Conservation (phyloP, 768 basidiomycete genomes). For the Mycena epipterygia region DNA sequence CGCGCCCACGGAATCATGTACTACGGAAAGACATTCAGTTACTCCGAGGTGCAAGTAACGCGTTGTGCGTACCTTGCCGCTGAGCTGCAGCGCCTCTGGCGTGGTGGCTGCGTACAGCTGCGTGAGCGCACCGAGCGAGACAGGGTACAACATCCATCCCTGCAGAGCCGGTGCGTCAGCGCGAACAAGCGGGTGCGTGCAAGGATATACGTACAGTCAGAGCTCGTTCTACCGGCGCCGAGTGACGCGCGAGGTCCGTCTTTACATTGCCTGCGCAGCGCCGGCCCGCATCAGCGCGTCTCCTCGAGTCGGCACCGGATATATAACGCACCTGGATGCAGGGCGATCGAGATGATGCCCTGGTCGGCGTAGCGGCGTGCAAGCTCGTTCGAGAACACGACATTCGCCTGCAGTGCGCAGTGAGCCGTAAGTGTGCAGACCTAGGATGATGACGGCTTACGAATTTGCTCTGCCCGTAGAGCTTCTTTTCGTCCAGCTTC, state of each 20-base stretch:
- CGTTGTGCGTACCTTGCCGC: constrained; percentile 54
- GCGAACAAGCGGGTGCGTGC: not conserved
- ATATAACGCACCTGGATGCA: constrained; percentile 57
- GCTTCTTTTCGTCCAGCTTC: constrained; percentile 25
- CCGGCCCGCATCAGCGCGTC: not conserved
- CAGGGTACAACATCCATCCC: constrained; percentile 46
- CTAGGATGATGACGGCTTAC: constrained; percentile 44
- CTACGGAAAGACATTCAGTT: constrained; percentile 28
- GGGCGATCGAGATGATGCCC: constrained; percentile 60
- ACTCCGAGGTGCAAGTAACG: not conserved
- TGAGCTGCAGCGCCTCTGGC: constrained; percentile 50
- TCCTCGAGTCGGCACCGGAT: not conserved
- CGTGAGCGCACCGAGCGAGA: constrained; percentile 55
- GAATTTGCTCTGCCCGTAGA: constrained; percentile 59
- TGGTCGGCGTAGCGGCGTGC: constrained; percentile 59
- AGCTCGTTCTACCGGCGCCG: constrained; percentile 13
- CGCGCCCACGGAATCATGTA: constrained; percentile 52
- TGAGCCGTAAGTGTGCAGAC: not conserved
- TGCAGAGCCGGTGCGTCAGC: constrained; percentile 17
- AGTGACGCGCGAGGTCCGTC: constrained; percentile 47
- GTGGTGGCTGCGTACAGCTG: constrained; percentile 59
- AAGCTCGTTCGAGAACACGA: constrained; percentile 61
- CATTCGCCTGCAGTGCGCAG: constrained; percentile 53
- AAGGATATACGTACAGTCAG: constrained; percentile 30
- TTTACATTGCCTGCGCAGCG: constrained; percentile 42